A percentile compares a stretch with the other conserved stretches of the same genome.
phyloP scores from a whole-genome alignment of 176 grass and related monocot species.

The Ensete ventricosum region DNA sequence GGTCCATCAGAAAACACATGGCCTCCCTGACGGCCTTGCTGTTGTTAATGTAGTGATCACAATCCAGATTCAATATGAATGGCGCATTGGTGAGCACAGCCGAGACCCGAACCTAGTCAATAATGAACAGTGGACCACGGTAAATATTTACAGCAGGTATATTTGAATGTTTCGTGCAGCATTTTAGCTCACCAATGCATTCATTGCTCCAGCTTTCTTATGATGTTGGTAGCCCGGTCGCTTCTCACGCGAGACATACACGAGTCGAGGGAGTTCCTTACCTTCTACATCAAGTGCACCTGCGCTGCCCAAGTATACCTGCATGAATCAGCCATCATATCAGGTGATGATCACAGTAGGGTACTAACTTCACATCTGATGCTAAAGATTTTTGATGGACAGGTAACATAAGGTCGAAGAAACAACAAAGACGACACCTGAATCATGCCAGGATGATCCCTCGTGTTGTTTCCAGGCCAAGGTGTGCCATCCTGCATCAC shows the following conservation, averaged over 20 bases:
- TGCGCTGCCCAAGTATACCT: constrained; percentile 82
- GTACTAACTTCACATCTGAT: no score
- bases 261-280: constrained; percentile 61
- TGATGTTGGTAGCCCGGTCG: constrained; percentile 76
- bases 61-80: constrained; percentile 88
- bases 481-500: constrained; percentile 96
- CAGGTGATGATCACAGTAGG: no score
- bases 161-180: background rate
- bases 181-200: constrained; percentile 40
- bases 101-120: constrained; percentile 46
- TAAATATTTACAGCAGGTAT: no score
- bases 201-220: constrained; percentile 95
- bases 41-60: constrained; percentile 97
- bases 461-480: constrained; percentile 88
- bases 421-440: constrained; percentile 24
- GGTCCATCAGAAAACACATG: constrained; percentile 99
- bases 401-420: background rate
- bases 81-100: constrained; percentile 90
- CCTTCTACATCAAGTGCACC: constrained; percentile 83
- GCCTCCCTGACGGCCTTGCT: constrained; percentile 91
- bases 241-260: constrained; percentile 87
- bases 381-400: no score
- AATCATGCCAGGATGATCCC: constrained; percentile 92
- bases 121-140: no score
- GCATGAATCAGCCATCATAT: background rate